Evolutionary conservation across 768 basidiomycete genomes (phyloP).

Genomic region (Myochromella boudieri): DNA sequence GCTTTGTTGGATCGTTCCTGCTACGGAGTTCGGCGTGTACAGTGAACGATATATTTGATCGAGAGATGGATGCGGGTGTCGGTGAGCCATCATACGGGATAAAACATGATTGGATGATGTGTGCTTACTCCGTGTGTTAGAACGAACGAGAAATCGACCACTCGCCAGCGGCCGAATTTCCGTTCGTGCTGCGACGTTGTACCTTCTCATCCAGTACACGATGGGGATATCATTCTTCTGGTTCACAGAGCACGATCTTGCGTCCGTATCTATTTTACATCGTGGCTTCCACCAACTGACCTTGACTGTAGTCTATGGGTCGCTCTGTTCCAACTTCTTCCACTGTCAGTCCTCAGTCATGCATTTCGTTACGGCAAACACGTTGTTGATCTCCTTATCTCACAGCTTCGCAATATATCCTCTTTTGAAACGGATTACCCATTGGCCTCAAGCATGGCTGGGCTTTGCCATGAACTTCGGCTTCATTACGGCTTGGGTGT

Average conservation of each 20-base stretch:
- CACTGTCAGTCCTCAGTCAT: constrained; percentile 33
- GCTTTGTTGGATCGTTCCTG: constrained; percentile 38
- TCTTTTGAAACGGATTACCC: constrained; percentile 52
- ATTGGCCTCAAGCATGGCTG: constrained; percentile 66
- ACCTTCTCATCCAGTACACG: constrained; percentile 39
- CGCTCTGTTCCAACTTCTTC: constrained; percentile 45
- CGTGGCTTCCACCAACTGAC: not conserved
- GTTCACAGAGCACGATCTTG: constrained; percentile 13
- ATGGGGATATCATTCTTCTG: constrained; percentile 40
- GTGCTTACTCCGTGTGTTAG: constrained; percentile 23
- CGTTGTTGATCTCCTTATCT: not conserved
- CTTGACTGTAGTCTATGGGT: constrained; percentile 32
- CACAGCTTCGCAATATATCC: constrained; percentile 44
- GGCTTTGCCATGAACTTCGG: constrained; percentile 61
- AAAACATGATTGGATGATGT: too few species aligned
- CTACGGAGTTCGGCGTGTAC: constrained; percentile 52
- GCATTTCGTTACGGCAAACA: not conserved
- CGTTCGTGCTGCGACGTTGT: constrained; percentile 38
- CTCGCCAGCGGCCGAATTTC: constrained; percentile 50
- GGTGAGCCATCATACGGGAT: constrained; percentile 38
- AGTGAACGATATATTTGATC: constrained; percentile 56
- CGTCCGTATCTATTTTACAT: constrained; percentile 11
- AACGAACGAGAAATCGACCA: constrained; percentile 48
- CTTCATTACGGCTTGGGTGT: constrained; percentile 47
- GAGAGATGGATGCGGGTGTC: constrained; percentile 50